Percentiles rank a stretch among this genome's conserved stretches.
phyloP scores from a whole-genome alignment of 208 protist species.

The Crithidia brevicula region DNA sequence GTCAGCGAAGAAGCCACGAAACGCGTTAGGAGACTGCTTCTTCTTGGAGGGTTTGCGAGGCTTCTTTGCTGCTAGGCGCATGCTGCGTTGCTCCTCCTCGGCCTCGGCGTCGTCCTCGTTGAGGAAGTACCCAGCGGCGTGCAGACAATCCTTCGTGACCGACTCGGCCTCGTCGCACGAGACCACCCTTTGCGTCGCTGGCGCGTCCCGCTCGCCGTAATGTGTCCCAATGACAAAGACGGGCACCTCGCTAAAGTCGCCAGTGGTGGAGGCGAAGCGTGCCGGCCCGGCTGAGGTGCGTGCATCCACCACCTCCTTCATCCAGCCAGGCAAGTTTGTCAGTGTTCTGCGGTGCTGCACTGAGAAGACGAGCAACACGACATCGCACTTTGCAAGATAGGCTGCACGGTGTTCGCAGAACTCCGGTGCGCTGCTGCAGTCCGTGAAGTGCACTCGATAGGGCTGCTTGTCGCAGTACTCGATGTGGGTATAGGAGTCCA shows the following conservation, averaged over 20 bases:
- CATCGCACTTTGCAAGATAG: constrained; percentile 58
- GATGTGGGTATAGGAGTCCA: constrained; percentile 54
- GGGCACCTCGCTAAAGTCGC: constrained; percentile 37
- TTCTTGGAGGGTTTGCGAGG: neutral
- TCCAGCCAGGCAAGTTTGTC: constrained; percentile 31
- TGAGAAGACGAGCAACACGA: constrained; percentile 73
- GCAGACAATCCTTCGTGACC: constrained; percentile 20
- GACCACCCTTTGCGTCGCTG: constrained; percentile 21
- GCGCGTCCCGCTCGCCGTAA: constrained; percentile 20
- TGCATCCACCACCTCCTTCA: constrained; percentile 41
- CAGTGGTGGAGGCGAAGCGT: constrained; percentile 15
- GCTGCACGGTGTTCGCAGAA: constrained; percentile 56
- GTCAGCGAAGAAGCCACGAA: constrained; percentile 9
- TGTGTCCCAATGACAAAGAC: constrained; percentile 69
- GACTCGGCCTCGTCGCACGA: constrained; percentile 14
- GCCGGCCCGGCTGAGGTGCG: constrained; percentile 22
- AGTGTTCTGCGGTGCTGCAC: constrained; percentile 47
- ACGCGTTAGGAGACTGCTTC: constrained; percentile 12
- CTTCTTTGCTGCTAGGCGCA: neutral
- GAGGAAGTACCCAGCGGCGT: constrained; percentile 34
- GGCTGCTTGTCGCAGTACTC: constrained; percentile 35
- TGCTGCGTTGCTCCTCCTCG: neutral
- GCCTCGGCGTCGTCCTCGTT: constrained; percentile 16
- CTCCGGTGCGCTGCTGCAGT: constrained; percentile 49
- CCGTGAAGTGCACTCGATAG: constrained; percentile 54